Evolutionary conservation across 169 alveolate genomes (phyloP), one percentile per base, ranked within the genome.

Genomic region (Cryptosporidium canis): DNA sequence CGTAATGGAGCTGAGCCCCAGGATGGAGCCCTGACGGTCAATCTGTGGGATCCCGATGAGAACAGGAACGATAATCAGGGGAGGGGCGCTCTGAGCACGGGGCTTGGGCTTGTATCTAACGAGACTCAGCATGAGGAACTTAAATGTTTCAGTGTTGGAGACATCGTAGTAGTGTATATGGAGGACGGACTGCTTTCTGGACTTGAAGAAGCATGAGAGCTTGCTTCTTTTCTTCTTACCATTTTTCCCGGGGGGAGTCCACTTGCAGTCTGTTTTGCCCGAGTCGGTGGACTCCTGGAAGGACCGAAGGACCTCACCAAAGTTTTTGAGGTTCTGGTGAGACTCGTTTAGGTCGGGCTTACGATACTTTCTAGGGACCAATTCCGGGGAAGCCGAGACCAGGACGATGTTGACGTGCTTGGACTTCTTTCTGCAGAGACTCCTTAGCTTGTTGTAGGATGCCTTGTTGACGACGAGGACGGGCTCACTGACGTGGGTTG

Each of bases 11-110:
- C 41, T 77, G 21, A 58, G 66, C 1, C 77, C 70, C n/a, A 77
- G 39, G 16, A 77, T 77, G 21, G 72, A 16, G 44, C 87, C 87
- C 29, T 37, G 8, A 5, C 29, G 21, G 37, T 61, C 63, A 21
- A 77, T 77, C 61, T 77, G 67, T 8, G 87, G 87, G 3, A 77
- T 77, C 27, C 87, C 87, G 12, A 77, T 41, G 11, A 77, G 44
- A 24, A 8, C 64, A 3, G 87, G 87, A 9, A 77, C 35, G 5
- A 77, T 56, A 77, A 77, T 41, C 16, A 77, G 66, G 11, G 87
- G 87, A 9, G 29, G 21, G 7, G 87, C 44, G 27, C 9, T 16
- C 1, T 29, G 29, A 58, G 58, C 16, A 21, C 44, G 24, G 45
- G 51, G 65, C 39, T 39, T 58, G 6, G 87, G 72, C 55, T 37